Evolutionary conservation across 2,329 filamentous ascomycete genomes (phyloP).

Genomic region (Arthrobotrys pseudoclavata): DNA sequence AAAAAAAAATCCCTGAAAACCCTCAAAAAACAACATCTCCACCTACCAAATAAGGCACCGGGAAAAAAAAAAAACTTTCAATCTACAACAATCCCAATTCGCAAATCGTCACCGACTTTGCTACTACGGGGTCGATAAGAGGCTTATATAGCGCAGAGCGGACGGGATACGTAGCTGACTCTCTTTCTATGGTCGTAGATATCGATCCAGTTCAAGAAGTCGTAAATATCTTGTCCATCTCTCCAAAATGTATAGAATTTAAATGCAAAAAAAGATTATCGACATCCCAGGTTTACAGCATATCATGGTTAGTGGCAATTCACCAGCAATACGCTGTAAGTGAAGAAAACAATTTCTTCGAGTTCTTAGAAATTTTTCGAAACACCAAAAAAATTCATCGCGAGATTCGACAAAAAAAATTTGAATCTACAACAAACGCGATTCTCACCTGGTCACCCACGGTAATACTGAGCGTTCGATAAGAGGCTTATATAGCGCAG

Average conservation of each 20-base stretch:
- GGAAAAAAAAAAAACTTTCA: slow-evolving; percentile 11
- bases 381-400: no score
- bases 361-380: no score
- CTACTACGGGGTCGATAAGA: slow-evolving; percentile 52
- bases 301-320: no score
- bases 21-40: neutral
- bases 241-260: neutral
- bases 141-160: slow-evolving; percentile 46
- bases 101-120: slow-evolving; percentile 52
- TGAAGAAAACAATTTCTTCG: no score
- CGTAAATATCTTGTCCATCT: neutral
- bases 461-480: slow-evolving; percentile 54
- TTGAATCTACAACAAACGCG: slow-evolving; percentile 33
- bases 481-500: slow-evolving; percentile 51
- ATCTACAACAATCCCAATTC: slow-evolving; percentile 55
- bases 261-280: neutral
- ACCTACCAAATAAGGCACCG: neutral
- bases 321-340: no score
- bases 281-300: no score
- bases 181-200: slow-evolving; percentile 46
- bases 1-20: neutral
- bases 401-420: slow-evolving; percentile 7
- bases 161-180: slow-evolving; percentile 42
- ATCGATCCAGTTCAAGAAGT: neutral
- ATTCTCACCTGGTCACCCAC: slow-evolving; percentile 45